phyloP scores from a whole-genome alignment of 768 basidiomycete genomes.

The Fomitopsis pulvina region DNA sequence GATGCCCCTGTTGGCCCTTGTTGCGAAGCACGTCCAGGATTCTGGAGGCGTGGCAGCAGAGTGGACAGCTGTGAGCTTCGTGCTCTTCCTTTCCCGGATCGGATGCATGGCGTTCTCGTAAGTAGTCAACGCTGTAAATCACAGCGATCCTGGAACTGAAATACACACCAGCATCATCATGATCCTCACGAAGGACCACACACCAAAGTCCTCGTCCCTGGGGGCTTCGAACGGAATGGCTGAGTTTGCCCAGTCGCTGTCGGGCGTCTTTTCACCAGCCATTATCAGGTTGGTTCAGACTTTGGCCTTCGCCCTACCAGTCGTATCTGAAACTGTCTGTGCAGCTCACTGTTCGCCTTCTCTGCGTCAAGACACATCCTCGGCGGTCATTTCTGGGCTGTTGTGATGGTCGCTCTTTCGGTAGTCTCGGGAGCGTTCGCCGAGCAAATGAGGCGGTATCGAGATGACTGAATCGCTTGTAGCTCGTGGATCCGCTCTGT shows the following conservation, averaged over 20 bases:
- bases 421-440: conserved; percentile 13
- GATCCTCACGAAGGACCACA: conserved; percentile 25
- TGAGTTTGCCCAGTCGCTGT: conserved; percentile 25
- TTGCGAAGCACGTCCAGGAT: conserved; percentile 32
- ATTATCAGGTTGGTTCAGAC: conserved; percentile 15
- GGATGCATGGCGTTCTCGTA: conserved; percentile 49
- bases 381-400: conserved; percentile 22
- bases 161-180: conserved; percentile 21
- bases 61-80: conserved; percentile 44
- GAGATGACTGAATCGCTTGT: conserved; percentile 8
- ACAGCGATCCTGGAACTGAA: neutral
- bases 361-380: conserved; percentile 16
- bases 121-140: conserved; percentile 19
- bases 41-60: conserved; percentile 26
- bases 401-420: conserved; percentile 16
- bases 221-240: conserved; percentile 27
- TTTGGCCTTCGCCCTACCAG: neutral
- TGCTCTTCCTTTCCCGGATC: conserved; percentile 39
- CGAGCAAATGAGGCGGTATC: conserved; percentile 15
- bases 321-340: neutral
- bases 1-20: conserved; percentile 43
- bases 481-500: neutral
- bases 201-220: conserved; percentile 21
- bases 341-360: conserved; percentile 21
- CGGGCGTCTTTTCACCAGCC: conserved; percentile 22